Base-by-base conservation (phyloP, 805 yeast genomes). In the Wickerhamiella hasegawae region DNA sequence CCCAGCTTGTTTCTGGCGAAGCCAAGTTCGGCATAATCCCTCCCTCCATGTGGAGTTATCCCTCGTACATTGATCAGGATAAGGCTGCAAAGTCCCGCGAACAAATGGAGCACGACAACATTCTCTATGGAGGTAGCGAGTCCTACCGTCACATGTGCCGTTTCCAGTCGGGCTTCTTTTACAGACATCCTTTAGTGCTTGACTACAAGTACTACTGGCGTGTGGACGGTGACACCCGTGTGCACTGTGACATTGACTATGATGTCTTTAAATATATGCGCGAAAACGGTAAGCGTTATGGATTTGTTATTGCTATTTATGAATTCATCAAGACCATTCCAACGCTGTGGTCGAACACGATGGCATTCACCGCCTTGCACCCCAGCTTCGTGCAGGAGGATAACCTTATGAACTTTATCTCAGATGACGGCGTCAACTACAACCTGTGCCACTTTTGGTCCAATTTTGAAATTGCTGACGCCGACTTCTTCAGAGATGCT, bases 371-470 rank as follows among this genome's bases (percentile, higher is more conserved):
- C 37, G 44, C 50, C 1, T 34, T 50, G 18, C 47, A 68, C 43
- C 71, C 76, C 53, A 36, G 75, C 35, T 70, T 65, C 44, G 52
- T 76, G 33, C 61, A 73, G 44, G 59, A 60, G 26, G 65, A 76
- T 49, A 72, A 71, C 41, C 37, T 76, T 44, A 53, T 74, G 56
- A 65, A 66, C n/a, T 79, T 78, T 55, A 57, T 79, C 18, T 67
- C 77, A 10, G 59, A 81, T 54, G 67, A 68, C 40, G 60, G 61
- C 31, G 90, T 90, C 39, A 58, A 58, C 25, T 81, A 80, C 56
- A 81, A 81, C 54, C 67, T 79, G 39, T 81, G 94, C 57, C 93
- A 81, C 56, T 81, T 76, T 66, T 81, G 94, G 94, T 77, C 92
- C 18, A 81, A 81, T 60, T 81, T 81, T 46, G 94, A 81, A 60